phyloP scores from a whole-genome alignment of 2,329 filamentous ascomycete species.

The Sporothrix phasma region DNA sequence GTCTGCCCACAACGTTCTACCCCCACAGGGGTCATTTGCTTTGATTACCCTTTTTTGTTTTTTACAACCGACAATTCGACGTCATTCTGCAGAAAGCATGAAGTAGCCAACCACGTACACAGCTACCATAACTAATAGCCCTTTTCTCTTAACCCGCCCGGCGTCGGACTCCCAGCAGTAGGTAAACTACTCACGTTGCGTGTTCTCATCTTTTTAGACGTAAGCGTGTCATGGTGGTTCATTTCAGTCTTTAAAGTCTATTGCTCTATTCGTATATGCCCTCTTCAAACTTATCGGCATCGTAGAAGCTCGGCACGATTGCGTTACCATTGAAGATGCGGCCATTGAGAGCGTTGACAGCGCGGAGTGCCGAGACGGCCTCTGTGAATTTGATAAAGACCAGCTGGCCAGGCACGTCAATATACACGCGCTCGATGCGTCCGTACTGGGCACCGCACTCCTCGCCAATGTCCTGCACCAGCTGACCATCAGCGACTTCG shows the following conservation, averaged over 20 bases:
- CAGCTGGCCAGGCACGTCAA: conserved; percentile 52
- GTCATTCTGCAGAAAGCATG: not conserved
- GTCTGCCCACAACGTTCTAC: not conserved
- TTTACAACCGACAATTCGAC: conserved; percentile 1
- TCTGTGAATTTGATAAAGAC: conserved; percentile 95
- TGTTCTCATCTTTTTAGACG: no score
- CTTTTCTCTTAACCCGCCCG: conserved; percentile 12
- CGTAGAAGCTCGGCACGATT: conserved; percentile 74
- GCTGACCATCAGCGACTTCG: conserved; percentile 58
- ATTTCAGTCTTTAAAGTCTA: not conserved
- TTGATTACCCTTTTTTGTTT: not conserved
- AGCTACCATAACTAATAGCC: conserved; percentile 19
- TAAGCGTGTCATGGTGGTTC: not conserved
- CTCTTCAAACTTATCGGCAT: conserved; percentile 69
- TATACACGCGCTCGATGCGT: conserved; percentile 67
- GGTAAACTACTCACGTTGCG: no score
- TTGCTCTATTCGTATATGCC: conserved; percentile 30
- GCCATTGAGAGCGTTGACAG: conserved; percentile 81
- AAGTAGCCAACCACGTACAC: conserved; percentile 15
- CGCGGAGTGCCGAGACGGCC: conserved; percentile 71
- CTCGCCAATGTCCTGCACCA: conserved; percentile 92
- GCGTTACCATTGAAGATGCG: conserved; percentile 80
- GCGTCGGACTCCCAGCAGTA: not conserved
- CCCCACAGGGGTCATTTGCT: conserved; percentile 3
- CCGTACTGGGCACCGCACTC: conserved; percentile 79